These are phyloP conservation scores for Trifolium subterraneum DNA, from an alignment of 306 rosid genomes.

Conservation along the genomic window DNA sequence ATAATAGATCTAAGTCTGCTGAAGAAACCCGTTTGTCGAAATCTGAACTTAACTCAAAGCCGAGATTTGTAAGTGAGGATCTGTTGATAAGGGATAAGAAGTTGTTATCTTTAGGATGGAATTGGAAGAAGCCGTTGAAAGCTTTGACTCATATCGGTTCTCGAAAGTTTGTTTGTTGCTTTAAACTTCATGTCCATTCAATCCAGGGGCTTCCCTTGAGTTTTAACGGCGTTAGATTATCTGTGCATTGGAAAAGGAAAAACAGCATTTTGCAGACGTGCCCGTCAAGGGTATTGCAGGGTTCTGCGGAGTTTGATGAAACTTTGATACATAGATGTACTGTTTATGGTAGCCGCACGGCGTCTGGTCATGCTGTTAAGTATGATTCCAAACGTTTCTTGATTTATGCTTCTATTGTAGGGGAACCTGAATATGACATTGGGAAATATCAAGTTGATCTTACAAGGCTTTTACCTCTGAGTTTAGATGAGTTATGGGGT, in stretches of 20 bases:
- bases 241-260: constrained; percentile 76
- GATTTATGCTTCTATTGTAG: constrained; percentile 63
- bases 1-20: constrained; percentile 51
- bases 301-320: constrained; percentile 63
- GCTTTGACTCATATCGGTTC: constrained; percentile 67
- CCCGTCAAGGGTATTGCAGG: constrained; percentile 52
- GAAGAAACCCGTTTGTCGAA: constrained; percentile 49
- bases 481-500: constrained; percentile 69
- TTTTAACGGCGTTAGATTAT: constrained; percentile 54
- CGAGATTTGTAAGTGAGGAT: constrained; percentile 46
- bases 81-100: constrained; percentile 51
- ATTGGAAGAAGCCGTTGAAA: constrained; percentile 85
- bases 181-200: constrained; percentile 70
- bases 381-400: constrained; percentile 63
- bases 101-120: constrained; percentile 62
- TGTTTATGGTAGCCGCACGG: constrained; percentile 62
- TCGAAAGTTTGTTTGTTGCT: constrained; percentile 61
- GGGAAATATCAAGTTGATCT: constrained; percentile 75
- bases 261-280: constrained; percentile 54
- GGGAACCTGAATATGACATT: constrained; percentile 54
- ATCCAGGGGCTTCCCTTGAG: constrained; percentile 63
- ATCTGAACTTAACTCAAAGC: constrained; percentile 43
- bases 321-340: constrained; percentile 62
- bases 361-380: constrained; percentile 56
- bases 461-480: constrained; percentile 71